Evolutionary conservation across 1,284 basidiomycete species (phyloP).

Genomic region (Phlebopus sp.): DNA sequence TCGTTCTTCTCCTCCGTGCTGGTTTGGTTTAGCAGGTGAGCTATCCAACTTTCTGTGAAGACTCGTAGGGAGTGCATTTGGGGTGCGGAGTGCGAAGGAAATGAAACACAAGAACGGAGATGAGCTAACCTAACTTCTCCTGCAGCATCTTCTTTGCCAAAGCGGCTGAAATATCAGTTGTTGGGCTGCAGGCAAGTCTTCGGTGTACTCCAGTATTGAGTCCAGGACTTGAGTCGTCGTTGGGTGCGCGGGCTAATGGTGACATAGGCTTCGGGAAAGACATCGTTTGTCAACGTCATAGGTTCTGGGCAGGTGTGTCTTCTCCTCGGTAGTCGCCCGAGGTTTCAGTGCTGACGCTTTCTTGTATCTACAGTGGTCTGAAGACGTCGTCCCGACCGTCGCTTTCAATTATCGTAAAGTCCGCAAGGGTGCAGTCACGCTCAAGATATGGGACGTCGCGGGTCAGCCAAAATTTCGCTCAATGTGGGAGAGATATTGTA

Average conservation of each 20-base stretch:
- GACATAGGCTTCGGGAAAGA: slow-evolving; percentile 86
- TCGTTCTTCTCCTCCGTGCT: slow-evolving; percentile 64
- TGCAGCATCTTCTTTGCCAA: slow-evolving; percentile 83
- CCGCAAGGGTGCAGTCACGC: slow-evolving; percentile 83
- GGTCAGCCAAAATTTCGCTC: slow-evolving; percentile 93
- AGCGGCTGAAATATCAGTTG: slow-evolving; percentile 88
- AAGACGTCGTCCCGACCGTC: slow-evolving; percentile 92
- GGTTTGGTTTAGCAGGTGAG: slow-evolving; percentile 65
- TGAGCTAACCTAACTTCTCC: not conserved
- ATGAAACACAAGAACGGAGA: too few relatives aligned
- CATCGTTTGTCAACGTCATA: slow-evolving; percentile 90
- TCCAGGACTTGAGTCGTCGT: slow-evolving; percentile 14
- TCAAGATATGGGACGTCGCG: slow-evolving; percentile 96
- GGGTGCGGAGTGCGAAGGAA: not conserved
- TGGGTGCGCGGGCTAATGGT: slow-evolving; percentile 8
- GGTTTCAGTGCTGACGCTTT: not conserved
- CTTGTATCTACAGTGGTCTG: slow-evolving; percentile 63
- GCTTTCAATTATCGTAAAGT: slow-evolving; percentile 88
- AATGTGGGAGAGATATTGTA: slow-evolving; percentile 95
- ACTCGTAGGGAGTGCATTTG: not conserved
- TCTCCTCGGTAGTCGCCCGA: not conserved
- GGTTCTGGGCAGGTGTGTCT: slow-evolving; percentile 68
- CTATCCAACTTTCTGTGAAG: not conserved
- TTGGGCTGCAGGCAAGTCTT: slow-evolving; percentile 79
- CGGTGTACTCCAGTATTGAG: not conserved